Conservation (phyloP, 106 monocot genomes). For the Chionographis japonica region DNA sequence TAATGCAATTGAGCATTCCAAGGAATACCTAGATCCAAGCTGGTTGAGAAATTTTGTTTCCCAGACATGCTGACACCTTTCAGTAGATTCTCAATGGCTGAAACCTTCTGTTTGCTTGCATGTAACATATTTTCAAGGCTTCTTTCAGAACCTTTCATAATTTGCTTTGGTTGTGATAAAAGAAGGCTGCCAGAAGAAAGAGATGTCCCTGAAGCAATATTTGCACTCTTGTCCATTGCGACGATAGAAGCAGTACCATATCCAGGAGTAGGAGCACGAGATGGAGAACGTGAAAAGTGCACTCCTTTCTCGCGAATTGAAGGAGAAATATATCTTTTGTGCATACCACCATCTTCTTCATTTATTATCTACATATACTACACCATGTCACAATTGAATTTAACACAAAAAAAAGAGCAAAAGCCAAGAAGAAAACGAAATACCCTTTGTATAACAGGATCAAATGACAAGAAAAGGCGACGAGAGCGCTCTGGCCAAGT, state of each 20-base stretch:
- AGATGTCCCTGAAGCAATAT: slow-evolving; percentile 50
- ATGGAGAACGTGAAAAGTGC: slow-evolving; percentile 41
- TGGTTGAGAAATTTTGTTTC: slow-evolving; percentile 59
- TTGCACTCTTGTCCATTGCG: slow-evolving; percentile 89
- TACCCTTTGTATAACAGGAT: slow-evolving; percentile 97
- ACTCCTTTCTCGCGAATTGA: slow-evolving; percentile 75
- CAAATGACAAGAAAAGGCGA: slow-evolving; percentile 77
- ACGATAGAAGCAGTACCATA: slow-evolving; percentile 93
- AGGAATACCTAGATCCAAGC: slow-evolving; percentile 95
- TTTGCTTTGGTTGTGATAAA: slow-evolving; percentile 51
- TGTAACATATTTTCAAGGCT: slow-evolving; percentile 85
- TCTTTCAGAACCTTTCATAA: slow-evolving; percentile 66
- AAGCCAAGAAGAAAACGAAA: neutral
- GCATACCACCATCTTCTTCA: slow-evolving; percentile 96
- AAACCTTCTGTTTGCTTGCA: slow-evolving; percentile 95
- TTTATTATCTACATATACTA: slow-evolving; percentile 56
- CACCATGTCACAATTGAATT: neutral
- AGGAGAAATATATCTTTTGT: slow-evolving; percentile 94
- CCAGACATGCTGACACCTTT: slow-evolving; percentile 78
- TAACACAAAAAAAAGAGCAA: neutral
- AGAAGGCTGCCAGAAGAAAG: slow-evolving; percentile 43
- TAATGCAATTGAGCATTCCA: slow-evolving; percentile 8
- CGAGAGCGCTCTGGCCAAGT: slow-evolving; percentile 98
- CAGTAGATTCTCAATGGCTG: slow-evolving; percentile 95
- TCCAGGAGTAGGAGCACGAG: slow-evolving; percentile 56